These are phyloP conservation scores for Mycena belliarum DNA, from an alignment of 768 basidiomycete genomes.

Conservation along the genomic window DNA sequence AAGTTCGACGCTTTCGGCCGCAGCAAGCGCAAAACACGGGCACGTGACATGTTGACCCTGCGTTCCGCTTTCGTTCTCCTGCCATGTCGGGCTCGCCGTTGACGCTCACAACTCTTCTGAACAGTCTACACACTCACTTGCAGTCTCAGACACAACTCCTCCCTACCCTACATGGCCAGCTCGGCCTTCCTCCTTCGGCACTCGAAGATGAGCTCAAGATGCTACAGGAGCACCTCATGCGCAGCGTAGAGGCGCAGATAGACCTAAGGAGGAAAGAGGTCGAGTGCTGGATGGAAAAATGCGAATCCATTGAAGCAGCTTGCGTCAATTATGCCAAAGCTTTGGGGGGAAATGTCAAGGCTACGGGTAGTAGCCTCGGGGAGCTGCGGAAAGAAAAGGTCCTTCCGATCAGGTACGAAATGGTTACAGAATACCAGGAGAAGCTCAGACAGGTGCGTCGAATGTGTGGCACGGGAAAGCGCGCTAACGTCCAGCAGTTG, in stretches of 20 bases:
- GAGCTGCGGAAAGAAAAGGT: conserved; percentile 74
- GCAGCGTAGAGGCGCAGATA: conserved; percentile 76
- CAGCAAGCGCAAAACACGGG: neutral
- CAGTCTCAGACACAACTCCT: conserved; percentile 81
- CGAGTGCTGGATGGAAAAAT: conserved; percentile 68
- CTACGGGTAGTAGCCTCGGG: conserved; percentile 60
- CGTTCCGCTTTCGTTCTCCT: neutral
- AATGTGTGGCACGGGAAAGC: neutral
- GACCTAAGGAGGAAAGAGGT: conserved; percentile 72
- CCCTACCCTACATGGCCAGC: conserved; percentile 79
- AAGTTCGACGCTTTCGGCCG: too few species aligned
- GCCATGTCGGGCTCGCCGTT: conserved; percentile 17
- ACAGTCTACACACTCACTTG: conserved; percentile 76
- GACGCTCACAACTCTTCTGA: conserved; percentile 64
- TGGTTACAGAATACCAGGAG: conserved; percentile 71
- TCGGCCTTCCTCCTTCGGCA: conserved; percentile 78
- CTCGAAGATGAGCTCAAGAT: conserved; percentile 78
- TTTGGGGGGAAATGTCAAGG: conserved; percentile 71
- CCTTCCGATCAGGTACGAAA: conserved; percentile 71
- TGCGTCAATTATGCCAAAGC: conserved; percentile 69
- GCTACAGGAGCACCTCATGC: conserved; percentile 73
- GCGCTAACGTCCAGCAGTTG: conserved; percentile 38
- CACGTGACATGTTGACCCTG: neutral
- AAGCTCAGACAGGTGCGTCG: conserved; percentile 72
- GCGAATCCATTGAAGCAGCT: conserved; percentile 59